Evolutionary conservation across 371 early-diverging fungal genomes (phyloP).

Genomic region (Rhizomucor pusillus): DNA sequence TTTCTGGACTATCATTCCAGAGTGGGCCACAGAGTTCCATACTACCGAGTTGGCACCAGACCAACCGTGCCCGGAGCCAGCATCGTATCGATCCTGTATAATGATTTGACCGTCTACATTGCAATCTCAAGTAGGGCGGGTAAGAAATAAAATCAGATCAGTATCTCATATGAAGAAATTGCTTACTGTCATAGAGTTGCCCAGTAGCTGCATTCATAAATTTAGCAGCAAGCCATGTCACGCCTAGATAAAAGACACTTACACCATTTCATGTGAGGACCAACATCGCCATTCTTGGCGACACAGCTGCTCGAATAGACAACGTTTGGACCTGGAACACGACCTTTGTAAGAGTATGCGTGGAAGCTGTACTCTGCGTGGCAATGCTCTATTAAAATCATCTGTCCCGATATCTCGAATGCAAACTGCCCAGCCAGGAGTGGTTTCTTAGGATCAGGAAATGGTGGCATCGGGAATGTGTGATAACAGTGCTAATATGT

Average conservation of each 20-base stretch:
- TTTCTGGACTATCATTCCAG: slow-evolving; percentile 44
- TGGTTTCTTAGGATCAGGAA: slow-evolving; percentile 11
- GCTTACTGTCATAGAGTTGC: slow-evolving; percentile 36
- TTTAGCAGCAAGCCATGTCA: not conserved
- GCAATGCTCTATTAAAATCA: slow-evolving; percentile 35
- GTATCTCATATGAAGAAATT: not conserved
- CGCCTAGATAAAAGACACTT: slow-evolving; percentile 16
- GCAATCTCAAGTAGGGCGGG: slow-evolving; percentile 13
- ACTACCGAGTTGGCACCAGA: slow-evolving; percentile 48
- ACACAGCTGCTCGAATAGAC: slow-evolving; percentile 27
- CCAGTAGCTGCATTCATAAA: slow-evolving; percentile 21
- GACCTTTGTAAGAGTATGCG: slow-evolving; percentile 40
- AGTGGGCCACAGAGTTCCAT: slow-evolving; percentile 49
- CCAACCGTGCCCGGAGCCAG: slow-evolving; percentile 48
- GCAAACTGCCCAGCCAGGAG: slow-evolving; percentile 44
- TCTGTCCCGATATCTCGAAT: slow-evolving; percentile 49
- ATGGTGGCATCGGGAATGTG: slow-evolving; percentile 21
- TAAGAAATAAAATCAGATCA: not conserved
- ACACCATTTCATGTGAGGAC: slow-evolving; percentile 55
- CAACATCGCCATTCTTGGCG: slow-evolving; percentile 32
- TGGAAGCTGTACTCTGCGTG: slow-evolving; percentile 48
- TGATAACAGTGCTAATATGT: slow-evolving; percentile 21
- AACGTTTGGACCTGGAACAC: slow-evolving; percentile 50
- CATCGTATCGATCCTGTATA: slow-evolving; percentile 36
- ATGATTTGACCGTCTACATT: slow-evolving; percentile 34